Evolutionary conservation across 306 rosid species (phyloP), one percentile per base, ranked within the genome.

Genomic region (Mimosa bimucronata): DNA sequence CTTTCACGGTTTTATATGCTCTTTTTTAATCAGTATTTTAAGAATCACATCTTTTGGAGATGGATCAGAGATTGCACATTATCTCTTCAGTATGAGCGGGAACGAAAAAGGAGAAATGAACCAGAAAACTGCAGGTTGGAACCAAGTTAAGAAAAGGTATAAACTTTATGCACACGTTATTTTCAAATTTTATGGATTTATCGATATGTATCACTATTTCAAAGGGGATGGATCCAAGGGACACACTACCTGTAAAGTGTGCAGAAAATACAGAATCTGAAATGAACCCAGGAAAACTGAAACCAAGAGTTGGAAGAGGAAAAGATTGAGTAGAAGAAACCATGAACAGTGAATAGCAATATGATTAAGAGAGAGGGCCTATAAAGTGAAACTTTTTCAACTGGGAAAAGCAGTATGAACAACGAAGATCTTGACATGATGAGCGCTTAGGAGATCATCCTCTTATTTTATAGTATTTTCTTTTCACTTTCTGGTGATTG

Each of bases 401-500:
- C 77, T 19, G 82, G 41, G 79, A 82, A 73, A 40, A 77, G 68
- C 75, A 73, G 66, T 37, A 65, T 19, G 73, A 66, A 37, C 48
- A 0, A 34, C 34, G 70, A 87, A 71, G 82, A 78, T 29, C 55
- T 83, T 60, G 82, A 66, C 76, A 85, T 75, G 15, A 76, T 48
- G 9, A 67, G 81, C 73, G 74, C 60, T 0, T 21, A n/a, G 84
- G 80, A n/a, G 84, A 81, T 44, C 3, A 52, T 29, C 48, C 53
- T 3, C n/a, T 28, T 16, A 48, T 2, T 46, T 46, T 2, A 14
- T 45, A 4, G 8, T n/a, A n/a, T 55, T 55, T 55, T 55, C 19
- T 21, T 80, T 83, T 72, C 79, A 60, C 76, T 86, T 88, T 83
- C 78, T 65, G 80, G 82, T 67, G 77, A 89, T 75, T 77, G 53